Evolutionary conservation across 2,329 filamentous ascomycete species (phyloP).

Genomic region (Raffaelea albimanens): DNA sequence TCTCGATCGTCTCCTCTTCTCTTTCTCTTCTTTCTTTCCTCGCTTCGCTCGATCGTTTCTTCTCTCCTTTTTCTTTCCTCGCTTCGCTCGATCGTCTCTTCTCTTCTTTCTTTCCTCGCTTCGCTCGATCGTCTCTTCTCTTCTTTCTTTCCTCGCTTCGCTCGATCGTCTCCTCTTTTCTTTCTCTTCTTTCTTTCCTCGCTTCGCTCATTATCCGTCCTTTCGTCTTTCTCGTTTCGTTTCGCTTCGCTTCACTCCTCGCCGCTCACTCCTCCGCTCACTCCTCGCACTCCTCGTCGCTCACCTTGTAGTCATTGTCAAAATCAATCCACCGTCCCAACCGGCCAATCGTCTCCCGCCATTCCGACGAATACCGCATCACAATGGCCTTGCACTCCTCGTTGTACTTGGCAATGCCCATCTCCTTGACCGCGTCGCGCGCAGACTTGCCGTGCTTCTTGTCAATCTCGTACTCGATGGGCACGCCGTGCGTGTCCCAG

Average conservation of each 20-base stretch:
- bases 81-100: background rate
- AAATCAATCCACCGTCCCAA: slow-evolving; percentile 96
- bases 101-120: background rate
- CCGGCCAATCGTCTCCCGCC: slow-evolving; percentile 79
- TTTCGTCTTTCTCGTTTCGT: background rate
- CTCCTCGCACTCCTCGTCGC: background rate
- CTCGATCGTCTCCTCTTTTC: background rate
- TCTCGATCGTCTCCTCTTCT: too few relatives aligned
- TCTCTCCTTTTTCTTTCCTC: too few relatives aligned
- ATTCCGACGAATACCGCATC: slow-evolving; percentile 81
- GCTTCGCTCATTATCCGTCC: slow-evolving; percentile 4
- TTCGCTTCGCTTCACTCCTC: too few relatives aligned
- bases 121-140: background rate
- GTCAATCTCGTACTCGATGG: slow-evolving; percentile 95
- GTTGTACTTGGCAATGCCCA: slow-evolving; percentile 88
- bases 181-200: background rate
- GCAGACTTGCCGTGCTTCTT: slow-evolving; percentile 84
- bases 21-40: too few relatives aligned
- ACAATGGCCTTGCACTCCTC: slow-evolving; percentile 86
- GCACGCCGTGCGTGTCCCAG: slow-evolving; percentile 90
- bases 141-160: too few relatives aligned
- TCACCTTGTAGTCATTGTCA: slow-evolving; percentile 88
- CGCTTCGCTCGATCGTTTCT: too few relatives aligned
- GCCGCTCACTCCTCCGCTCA: slow-evolving; percentile 29
- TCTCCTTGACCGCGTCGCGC: slow-evolving; percentile 74